These are phyloP conservation scores for Cutaneotrichosporon mucoides DNA, from an alignment of 1,284 basidiomycete genomes.

Conservation along the genomic window DNA sequence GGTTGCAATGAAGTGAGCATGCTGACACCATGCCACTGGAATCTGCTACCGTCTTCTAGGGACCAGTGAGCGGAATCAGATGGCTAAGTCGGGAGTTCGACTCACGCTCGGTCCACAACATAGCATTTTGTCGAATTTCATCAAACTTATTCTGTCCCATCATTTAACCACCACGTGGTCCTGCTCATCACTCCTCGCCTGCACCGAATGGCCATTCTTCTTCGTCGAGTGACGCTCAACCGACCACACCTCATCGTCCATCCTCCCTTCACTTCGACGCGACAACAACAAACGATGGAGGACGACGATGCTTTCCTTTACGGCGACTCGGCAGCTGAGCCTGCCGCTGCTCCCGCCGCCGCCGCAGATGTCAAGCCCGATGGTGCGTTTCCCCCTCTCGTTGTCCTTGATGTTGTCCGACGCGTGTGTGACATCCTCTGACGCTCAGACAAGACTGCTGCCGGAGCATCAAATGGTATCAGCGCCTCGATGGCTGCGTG, in stretches of 20 bases:
- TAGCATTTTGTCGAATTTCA: too few relatives aligned
- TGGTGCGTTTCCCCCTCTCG: background rate
- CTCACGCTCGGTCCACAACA: too few relatives aligned
- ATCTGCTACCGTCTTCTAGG: too few relatives aligned
- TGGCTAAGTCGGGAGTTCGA: too few relatives aligned
- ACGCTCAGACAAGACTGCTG: background rate
- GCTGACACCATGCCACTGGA: too few relatives aligned
- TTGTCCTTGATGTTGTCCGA: too few relatives aligned
- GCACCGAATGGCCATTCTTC: background rate
- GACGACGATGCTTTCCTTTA: slow-evolving; percentile 49
- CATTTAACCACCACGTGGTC: too few relatives aligned
- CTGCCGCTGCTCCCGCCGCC: background rate
- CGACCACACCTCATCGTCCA: background rate
- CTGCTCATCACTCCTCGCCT: too few relatives aligned
- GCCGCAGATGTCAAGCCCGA: background rate
- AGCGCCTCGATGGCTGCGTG: slow-evolving; percentile 35
- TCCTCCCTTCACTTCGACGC: background rate
- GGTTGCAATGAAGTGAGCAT: too few relatives aligned
- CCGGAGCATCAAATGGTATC: slow-evolving; percentile 3
- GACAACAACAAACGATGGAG: slow-evolving; percentile 37
- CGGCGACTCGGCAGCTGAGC: slow-evolving; percentile 26
- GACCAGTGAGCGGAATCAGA: too few relatives aligned
- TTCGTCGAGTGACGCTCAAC: background rate
- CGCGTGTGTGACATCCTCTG: background rate
- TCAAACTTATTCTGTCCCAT: too few relatives aligned